Evolutionary conservation across 2,329 filamentous ascomycete genomes (phyloP).

Genomic region (Botrytis galanthina): DNA sequence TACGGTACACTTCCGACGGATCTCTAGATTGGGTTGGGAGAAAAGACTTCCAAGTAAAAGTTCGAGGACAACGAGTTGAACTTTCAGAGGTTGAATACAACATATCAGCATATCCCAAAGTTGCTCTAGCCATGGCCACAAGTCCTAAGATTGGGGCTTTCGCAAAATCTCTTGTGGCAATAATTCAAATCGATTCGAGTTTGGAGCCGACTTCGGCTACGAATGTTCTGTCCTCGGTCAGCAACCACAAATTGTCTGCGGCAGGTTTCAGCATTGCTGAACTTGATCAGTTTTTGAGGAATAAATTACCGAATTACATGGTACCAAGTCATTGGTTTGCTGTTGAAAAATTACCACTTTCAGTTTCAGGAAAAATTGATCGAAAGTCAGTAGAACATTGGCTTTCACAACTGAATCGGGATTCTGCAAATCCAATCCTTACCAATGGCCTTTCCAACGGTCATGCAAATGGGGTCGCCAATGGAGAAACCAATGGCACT

Average conservation of each 20-base stretch:
- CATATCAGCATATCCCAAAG: conserved; percentile 12
- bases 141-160: conserved; percentile 12
- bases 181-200: not conserved
- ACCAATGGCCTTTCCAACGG: not conserved
- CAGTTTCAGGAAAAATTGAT: conserved; percentile 28
- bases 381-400: conserved; percentile 22
- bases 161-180: conserved; percentile 15
- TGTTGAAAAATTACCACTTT: conserved; percentile 22
- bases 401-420: conserved; percentile 13
- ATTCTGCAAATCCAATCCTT: not conserved
- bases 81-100: conserved; percentile 55
- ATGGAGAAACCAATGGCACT: not conserved
- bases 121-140: conserved; percentile 15
- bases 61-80: conserved; percentile 63
- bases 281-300: conserved; percentile 4
- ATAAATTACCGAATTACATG: conserved; percentile 27
- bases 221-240: not conserved
- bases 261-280: conserved; percentile 8
- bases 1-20: conserved; percentile 53
- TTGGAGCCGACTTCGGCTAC: not conserved
- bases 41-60: conserved; percentile 63
- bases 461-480: not conserved
- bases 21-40: conserved; percentile 61
- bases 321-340: conserved; percentile 26
- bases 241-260: not conserved